These are phyloP conservation scores for Cystofilobasidium capitatum DNA, from an alignment of 768 basidiomycete species.

Conservation along the genomic window DNA sequence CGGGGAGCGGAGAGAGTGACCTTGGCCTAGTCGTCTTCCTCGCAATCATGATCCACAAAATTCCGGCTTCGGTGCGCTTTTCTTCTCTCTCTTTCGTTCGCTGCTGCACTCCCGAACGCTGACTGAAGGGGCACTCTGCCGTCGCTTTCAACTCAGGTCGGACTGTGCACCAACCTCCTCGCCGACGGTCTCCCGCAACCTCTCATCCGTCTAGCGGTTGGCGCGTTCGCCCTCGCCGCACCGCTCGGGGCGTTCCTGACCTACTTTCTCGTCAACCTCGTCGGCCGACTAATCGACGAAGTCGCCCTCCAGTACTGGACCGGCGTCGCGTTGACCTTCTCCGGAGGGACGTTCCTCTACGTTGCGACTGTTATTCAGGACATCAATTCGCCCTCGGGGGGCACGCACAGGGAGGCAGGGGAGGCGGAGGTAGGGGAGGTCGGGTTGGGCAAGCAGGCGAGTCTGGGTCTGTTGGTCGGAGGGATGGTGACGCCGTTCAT, in stretches of 20 bases:
- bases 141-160: slow-evolving; percentile 43
- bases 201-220: slow-evolving; percentile 63
- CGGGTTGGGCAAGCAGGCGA: slow-evolving; percentile 42
- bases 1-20: slow-evolving; percentile 38
- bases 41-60: slow-evolving; percentile 87
- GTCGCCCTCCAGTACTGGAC: slow-evolving; percentile 48
- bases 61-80: neutral
- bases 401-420: slow-evolving; percentile 18
- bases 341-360: slow-evolving; percentile 87
- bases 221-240: slow-evolving; percentile 72
- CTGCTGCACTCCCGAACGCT: neutral
- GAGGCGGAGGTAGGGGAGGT: slow-evolving; percentile 38
- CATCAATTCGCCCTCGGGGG: slow-evolving; percentile 41
- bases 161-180: slow-evolving; percentile 75
- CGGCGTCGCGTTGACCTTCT: slow-evolving; percentile 46
- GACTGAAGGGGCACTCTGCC: too few species aligned
- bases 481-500: slow-evolving; percentile 67
- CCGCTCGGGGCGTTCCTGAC: slow-evolving; percentile 72
- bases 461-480: slow-evolving; percentile 49
- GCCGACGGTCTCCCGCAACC: slow-evolving; percentile 57
- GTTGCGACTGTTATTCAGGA: slow-evolving; percentile 58
- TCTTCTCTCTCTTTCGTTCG: neutral
- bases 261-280: slow-evolving; percentile 51
- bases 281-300: slow-evolving; percentile 30
- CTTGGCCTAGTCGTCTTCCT: slow-evolving; percentile 79